Conservation (phyloP, 2,329 filamentous ascomycete genomes). For the Aspergillus costaricaensis region DNA sequence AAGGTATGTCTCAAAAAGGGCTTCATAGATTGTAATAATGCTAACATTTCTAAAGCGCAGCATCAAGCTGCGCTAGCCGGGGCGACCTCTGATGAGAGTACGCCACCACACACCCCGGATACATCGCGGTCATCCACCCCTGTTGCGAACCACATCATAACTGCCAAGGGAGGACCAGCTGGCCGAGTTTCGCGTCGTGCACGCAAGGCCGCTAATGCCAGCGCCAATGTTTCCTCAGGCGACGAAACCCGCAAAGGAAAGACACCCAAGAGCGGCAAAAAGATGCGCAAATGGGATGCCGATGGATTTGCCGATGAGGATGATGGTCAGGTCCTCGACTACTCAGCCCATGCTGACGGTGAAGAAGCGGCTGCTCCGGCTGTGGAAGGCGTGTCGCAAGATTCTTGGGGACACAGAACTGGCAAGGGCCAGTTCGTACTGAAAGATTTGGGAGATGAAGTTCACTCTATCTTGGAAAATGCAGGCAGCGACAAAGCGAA, state of each 20-base stretch:
- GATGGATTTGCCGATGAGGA: slow-evolving; percentile 86
- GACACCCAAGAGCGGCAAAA: slow-evolving; percentile 64
- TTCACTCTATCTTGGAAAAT: slow-evolving; percentile 81
- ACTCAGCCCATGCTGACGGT: slow-evolving; percentile 68
- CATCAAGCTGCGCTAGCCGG: slow-evolving; percentile 44
- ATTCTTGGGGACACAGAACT: slow-evolving; percentile 82
- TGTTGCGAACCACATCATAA: slow-evolving; percentile 64
- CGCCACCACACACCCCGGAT: slow-evolving; percentile 69
- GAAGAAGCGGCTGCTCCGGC: slow-evolving; percentile 58
- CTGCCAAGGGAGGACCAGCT: slow-evolving; percentile 72
- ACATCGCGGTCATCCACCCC: slow-evolving; percentile 80
- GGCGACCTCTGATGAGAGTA: slow-evolving; percentile 65
- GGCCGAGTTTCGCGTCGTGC: slow-evolving; percentile 79
- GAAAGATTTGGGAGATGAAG: slow-evolving; percentile 90
- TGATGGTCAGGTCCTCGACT: slow-evolving; percentile 79
- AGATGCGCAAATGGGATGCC: slow-evolving; percentile 87
- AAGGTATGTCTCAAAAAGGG: slow-evolving; percentile 36
- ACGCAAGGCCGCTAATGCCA: slow-evolving; percentile 64
- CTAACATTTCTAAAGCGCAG: slow-evolving; percentile 43
- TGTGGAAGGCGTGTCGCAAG: slow-evolving; percentile 73
- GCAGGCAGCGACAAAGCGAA: slow-evolving; percentile 68
- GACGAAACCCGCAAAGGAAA: slow-evolving; percentile 72
- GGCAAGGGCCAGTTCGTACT: slow-evolving; percentile 90
- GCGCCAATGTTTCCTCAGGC: slow-evolving; percentile 67
- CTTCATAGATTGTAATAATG: neutral